A percentile compares a stretch with the other conserved stretches of the same genome.
These are phyloP conservation scores for Boletus sensibilis DNA, from an alignment of 768 basidiomycete species.

Conservation along the genomic window DNA sequence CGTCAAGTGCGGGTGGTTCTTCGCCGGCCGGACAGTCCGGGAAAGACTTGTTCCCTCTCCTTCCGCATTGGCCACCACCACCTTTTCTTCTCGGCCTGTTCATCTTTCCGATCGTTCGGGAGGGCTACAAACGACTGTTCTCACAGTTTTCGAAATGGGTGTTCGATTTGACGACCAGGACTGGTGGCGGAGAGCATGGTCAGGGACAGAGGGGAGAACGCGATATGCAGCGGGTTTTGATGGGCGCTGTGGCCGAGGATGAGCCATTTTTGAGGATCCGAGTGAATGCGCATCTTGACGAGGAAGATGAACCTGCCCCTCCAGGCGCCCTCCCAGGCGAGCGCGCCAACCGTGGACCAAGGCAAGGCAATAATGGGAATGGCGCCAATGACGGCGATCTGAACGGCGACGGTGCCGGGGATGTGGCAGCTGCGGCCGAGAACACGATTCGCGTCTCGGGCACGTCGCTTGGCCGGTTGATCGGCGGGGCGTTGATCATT, in stretches of 20 bases:
- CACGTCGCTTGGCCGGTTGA: slow-evolving; percentile 59
- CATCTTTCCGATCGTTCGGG: slow-evolving; percentile 47
- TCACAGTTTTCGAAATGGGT: slow-evolving; percentile 42
- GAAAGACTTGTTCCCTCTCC: slow-evolving; percentile 27
- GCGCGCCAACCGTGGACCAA: slow-evolving; percentile 11
- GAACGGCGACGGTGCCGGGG: slow-evolving; percentile 15
- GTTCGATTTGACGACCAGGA: slow-evolving; percentile 36
- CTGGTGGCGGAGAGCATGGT: slow-evolving; percentile 2
- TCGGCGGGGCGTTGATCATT: slow-evolving; percentile 68
- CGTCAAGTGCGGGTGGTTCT: background rate
- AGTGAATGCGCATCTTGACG: slow-evolving; percentile 36
- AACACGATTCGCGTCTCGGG: slow-evolving; percentile 57
- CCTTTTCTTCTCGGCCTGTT: slow-evolving; percentile 56
- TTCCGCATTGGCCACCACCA: slow-evolving; percentile 56
- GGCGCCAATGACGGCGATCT: slow-evolving; percentile 8
- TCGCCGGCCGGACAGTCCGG: background rate
- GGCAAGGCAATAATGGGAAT: slow-evolving; percentile 14
- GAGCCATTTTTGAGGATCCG: slow-evolving; percentile 32
- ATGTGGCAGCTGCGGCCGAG: slow-evolving; percentile 52
- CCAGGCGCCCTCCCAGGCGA: slow-evolving; percentile 14
- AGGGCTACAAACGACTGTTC: slow-evolving; percentile 44
- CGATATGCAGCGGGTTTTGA: slow-evolving; percentile 22
- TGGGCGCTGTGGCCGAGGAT: slow-evolving; percentile 27
- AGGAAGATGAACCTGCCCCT: slow-evolving; percentile 15
- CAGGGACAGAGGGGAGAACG: slow-evolving; percentile 17